phyloP scores from a whole-genome alignment of 2,329 filamentous ascomycete genomes.

The Fusarium napiforme region DNA sequence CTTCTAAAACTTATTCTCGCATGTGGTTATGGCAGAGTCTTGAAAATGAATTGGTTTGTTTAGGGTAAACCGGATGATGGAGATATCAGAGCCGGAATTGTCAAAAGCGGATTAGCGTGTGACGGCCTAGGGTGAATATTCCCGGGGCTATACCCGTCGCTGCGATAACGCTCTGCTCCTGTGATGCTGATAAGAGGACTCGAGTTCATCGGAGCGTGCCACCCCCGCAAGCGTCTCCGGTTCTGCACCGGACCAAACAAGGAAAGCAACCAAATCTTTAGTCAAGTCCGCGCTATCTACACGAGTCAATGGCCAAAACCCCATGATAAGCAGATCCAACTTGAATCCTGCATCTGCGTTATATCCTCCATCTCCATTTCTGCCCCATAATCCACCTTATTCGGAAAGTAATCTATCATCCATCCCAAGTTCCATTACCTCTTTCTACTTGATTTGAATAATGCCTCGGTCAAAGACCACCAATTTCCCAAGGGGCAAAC shows the following conservation, averaged over 20 bases:
- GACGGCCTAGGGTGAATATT: fast-evolving
- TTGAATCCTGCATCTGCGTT: neutral
- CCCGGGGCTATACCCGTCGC: neutral
- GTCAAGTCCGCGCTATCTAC: neutral
- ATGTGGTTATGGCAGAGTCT: neutral
- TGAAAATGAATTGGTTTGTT: fast-evolving
- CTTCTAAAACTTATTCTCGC: fast-evolving
- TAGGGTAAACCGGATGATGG: fast-evolving
- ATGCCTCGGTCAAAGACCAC: constrained; percentile 13
- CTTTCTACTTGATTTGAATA: neutral
- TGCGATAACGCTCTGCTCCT: neutral
- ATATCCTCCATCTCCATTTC: neutral
- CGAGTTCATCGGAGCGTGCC: neutral
- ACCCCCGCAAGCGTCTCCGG: neutral
- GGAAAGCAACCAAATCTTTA: constrained; percentile 6
- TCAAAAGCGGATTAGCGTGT: neutral
- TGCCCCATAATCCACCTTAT: constrained; percentile 1
- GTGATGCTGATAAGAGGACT: neutral
- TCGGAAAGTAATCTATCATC: constrained; percentile 17
- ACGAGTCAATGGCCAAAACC: neutral
- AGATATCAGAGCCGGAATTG: fast-evolving
- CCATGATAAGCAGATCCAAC: neutral
- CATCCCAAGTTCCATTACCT: neutral
- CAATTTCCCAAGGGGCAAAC: constrained; percentile 37
- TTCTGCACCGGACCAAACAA: neutral